These are phyloP conservation scores for Epichloe brachyelytri DNA, from an alignment of 2,329 filamentous ascomycete genomes.

Conservation along the genomic window DNA sequence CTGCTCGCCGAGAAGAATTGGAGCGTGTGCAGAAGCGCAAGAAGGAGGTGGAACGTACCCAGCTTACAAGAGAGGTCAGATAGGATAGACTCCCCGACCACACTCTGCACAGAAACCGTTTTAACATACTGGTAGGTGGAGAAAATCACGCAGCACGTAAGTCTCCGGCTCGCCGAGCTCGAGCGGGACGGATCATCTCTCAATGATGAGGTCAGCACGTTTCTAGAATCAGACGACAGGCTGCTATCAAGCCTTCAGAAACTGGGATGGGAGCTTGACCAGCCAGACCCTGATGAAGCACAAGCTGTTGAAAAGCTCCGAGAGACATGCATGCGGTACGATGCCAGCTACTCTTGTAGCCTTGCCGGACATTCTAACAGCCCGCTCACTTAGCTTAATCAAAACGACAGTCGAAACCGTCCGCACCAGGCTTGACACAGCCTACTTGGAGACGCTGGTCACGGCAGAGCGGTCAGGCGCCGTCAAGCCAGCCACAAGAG, in stretches of 20 bases:
- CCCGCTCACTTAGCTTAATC: slow-evolving; percentile 36
- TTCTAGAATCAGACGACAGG: slow-evolving; percentile 50
- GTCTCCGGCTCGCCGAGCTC: slow-evolving; percentile 32
- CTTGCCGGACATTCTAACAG: not conserved
- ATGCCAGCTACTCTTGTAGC: no score
- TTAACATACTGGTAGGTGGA: slow-evolving; percentile 26
- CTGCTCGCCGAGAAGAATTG: slow-evolving; percentile 16
- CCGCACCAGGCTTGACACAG: slow-evolving; percentile 40
- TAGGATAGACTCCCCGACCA: slow-evolving; percentile 1
- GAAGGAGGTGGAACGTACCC: slow-evolving; percentile 25
- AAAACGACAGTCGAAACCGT: slow-evolving; percentile 43
- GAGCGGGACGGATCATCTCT: slow-evolving; percentile 38
- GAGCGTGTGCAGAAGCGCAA: slow-evolving; percentile 16
- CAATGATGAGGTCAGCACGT: slow-evolving; percentile 33
- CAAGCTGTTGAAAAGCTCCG: slow-evolving; percentile 43
- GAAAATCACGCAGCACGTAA: slow-evolving; percentile 33
- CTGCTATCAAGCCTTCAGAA: slow-evolving; percentile 53
- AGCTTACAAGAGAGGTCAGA: slow-evolving; percentile 29
- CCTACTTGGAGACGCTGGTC: slow-evolving; percentile 36
- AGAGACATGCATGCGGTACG: slow-evolving; percentile 42
- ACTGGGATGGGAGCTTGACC: slow-evolving; percentile 46
- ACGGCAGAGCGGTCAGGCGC: slow-evolving; percentile 16
- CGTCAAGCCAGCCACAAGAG: slow-evolving; percentile 15
- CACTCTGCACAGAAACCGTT: not conserved
- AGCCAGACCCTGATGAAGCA: slow-evolving; percentile 37